Conservation (phyloP, 2,329 filamentous ascomycete genomes). For the Sarocladiaceae sp. region DNA sequence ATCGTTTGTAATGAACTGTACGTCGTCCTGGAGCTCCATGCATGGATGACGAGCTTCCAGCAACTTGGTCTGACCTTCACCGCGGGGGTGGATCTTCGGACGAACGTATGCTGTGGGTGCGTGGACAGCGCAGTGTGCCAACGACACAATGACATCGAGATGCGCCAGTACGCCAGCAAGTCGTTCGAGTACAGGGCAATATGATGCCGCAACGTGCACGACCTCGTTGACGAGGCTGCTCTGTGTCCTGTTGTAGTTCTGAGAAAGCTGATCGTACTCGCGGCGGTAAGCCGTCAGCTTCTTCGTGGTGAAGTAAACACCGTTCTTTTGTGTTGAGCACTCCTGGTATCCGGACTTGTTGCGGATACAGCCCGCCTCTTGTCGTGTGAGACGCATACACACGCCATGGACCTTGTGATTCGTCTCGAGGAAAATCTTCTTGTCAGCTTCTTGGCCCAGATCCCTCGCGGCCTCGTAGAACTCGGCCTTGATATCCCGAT, state of each 20-base stretch:
- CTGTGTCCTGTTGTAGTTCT: conserved; percentile 93
- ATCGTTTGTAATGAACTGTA: conserved; percentile 98
- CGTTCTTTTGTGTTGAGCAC: conserved; percentile 97
- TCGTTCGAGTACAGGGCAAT: conserved; percentile 85
- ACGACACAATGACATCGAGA: conserved; percentile 88
- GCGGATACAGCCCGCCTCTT: conserved; percentile 85
- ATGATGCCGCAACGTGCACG: conserved; percentile 86
- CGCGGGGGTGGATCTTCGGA: conserved; percentile 83
- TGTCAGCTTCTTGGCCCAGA: conserved; percentile 86
- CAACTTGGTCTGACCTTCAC: conserved; percentile 81
- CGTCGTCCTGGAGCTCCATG: conserved; percentile 97
- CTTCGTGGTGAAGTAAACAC: conserved; percentile 93
- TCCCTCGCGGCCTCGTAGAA: conserved; percentile 72
- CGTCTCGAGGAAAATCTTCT: conserved; percentile 89
- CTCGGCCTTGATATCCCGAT: conserved; percentile 75
- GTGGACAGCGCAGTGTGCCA: conserved; percentile 89
- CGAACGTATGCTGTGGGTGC: conserved; percentile 88
- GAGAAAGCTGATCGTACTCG: conserved; percentile 88
- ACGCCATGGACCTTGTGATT: conserved; percentile 94
- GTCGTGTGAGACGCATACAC: conserved; percentile 90
- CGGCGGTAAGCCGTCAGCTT: conserved; percentile 72
- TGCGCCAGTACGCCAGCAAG: conserved; percentile 85
- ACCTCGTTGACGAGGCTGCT: conserved; percentile 87
- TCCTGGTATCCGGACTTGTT: conserved; percentile 88
- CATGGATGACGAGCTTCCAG: conserved; percentile 93